phyloP scores from a whole-genome alignment of 2,329 filamentous ascomycete genomes.

The Alternaria infectoria region DNA sequence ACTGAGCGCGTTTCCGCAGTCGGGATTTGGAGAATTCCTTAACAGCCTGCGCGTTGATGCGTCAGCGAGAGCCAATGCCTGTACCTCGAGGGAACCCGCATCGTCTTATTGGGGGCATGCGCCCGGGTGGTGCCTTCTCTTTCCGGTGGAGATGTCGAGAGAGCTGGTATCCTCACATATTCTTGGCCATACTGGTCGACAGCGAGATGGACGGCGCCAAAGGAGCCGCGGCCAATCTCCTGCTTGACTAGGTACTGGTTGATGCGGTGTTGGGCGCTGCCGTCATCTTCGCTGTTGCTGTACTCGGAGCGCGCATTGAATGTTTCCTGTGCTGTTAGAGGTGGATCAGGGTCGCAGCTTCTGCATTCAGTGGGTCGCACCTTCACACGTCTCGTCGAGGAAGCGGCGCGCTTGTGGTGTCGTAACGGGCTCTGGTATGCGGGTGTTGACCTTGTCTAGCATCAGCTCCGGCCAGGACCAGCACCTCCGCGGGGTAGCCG shows the following conservation, averaged over 20 bases:
- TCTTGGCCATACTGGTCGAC: slow-evolving; percentile 89
- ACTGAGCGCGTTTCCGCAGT: slow-evolving; percentile 87
- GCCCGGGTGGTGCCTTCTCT: background rate
- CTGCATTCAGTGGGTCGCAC: slow-evolving; percentile 41
- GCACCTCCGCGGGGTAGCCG: slow-evolving; percentile 31
- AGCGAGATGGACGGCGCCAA: slow-evolving; percentile 89
- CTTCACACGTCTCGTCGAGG: slow-evolving; percentile 68
- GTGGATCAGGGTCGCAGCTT: background rate
- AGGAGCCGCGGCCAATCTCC: slow-evolving; percentile 96
- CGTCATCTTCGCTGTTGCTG: slow-evolving; percentile 82
- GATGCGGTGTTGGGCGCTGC: slow-evolving; percentile 80
- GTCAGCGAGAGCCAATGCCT: slow-evolving; percentile 36
- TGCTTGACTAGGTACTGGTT: slow-evolving; percentile 95
- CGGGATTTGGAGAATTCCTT: slow-evolving; percentile 97
- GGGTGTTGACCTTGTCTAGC: slow-evolving; percentile 58
- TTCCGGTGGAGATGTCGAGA: slow-evolving; percentile 8
- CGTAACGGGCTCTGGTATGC: slow-evolving; percentile 68
- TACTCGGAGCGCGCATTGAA: slow-evolving; percentile 89
- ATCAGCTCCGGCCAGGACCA: slow-evolving; percentile 18
- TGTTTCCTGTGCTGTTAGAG: slow-evolving; percentile 70
- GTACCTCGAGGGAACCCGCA: slow-evolving; percentile 30
- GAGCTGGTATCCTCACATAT: slow-evolving; percentile 71
- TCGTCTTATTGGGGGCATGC: slow-evolving; percentile 16
- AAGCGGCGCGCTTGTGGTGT: slow-evolving; percentile 68
- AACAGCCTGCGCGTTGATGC: slow-evolving; percentile 69